Base-by-base conservation (phyloP, 2,329 filamentous ascomycete species). In the Aureobasidium sp. region DNA sequence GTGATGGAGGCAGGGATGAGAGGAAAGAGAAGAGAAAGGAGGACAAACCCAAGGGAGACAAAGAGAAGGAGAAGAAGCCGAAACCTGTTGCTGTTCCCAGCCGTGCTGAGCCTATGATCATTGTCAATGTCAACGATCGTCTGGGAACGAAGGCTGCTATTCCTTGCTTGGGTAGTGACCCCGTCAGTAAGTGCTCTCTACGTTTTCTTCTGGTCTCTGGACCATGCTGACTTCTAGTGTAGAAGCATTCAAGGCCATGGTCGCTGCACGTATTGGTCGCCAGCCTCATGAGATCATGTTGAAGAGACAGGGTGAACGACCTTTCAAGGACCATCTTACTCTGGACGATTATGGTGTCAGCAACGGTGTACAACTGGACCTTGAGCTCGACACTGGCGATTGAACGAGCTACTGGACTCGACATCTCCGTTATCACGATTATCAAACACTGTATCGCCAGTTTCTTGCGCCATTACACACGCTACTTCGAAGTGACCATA, bases 71-170 rank as follows among this genome's bases (percentile, higher is more conserved):
- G 45, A 63, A 64, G 24, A 63, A 63, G 47, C 52, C 62, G 6
- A 65, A 67, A 50, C 64, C 65, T 42, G 47, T 60, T 24, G 60
- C 60, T 42, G 59, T 62, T 4, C 64, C 77, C 9, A 70, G 73
- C 64, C 74, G 72, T 42, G 76, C 79, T 6, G 88, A 95, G 71
- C 87, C 91, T 62, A 95, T 97, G 88, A 97, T 97, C 67, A 84
- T 96, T 57, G 92, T 97, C 19, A 85, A 93, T 70, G 86, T 97
- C 71, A 97, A 97, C 73, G 93, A 97, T 75, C 84, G 93, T n/a
- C 79, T 97, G 39, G 93, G 93, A 14, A 97, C 93, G n/a, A 96
- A 96, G 71, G 90, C 92, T 17, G 88, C 90, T 58, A 94, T 97
- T 66, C 93, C 93, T 0, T 97, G 92, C 72, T 79, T 96, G 62